Conservation (phyloP, 352 stramenopile species). For the Globisporangium paddicum region DNA sequence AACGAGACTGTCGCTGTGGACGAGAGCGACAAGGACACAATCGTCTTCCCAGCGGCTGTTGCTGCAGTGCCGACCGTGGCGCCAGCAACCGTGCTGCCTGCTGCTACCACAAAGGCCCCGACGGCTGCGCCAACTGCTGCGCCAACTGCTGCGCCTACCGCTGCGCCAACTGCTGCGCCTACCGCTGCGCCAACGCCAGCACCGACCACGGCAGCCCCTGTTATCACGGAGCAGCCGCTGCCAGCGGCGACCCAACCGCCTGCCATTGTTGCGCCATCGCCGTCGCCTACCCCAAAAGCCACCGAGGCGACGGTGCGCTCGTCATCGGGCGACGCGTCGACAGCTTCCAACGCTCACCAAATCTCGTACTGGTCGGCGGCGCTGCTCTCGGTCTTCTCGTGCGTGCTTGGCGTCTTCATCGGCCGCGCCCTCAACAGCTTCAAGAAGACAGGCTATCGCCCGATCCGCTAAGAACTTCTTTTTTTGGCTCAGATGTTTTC, state of each 20-base stretch:
- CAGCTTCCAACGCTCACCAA: constrained; percentile 11
- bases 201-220: neutral
- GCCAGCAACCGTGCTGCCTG: constrained; percentile 2
- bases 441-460: constrained; percentile 42
- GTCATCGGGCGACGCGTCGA: constrained; percentile 6
- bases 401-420: constrained; percentile 41
- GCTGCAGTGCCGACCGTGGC: constrained; percentile 1
- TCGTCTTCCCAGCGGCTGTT: neutral
- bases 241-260: neutral
- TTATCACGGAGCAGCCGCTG: neutral
- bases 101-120: neutral
- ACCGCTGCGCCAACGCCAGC: neutral
- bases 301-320: constrained; percentile 8
- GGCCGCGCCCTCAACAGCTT: constrained; percentile 48
- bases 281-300: neutral
- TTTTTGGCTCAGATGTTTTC: neutral
- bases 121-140: neutral
- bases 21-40: neutral
- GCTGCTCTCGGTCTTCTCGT: constrained; percentile 44
- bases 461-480: constrained; percentile 23
- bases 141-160: too few relatives aligned
- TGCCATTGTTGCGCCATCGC: neutral
- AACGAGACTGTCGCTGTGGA: constrained; percentile 7
- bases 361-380: constrained; percentile 51
- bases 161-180: constrained; percentile 3